Evolutionary conservation across 495 filamentous ascomycete genomes (phyloP), one percentile per base, ranked within the genome.

Genomic region (Parathielavia hyrcaniae): DNA sequence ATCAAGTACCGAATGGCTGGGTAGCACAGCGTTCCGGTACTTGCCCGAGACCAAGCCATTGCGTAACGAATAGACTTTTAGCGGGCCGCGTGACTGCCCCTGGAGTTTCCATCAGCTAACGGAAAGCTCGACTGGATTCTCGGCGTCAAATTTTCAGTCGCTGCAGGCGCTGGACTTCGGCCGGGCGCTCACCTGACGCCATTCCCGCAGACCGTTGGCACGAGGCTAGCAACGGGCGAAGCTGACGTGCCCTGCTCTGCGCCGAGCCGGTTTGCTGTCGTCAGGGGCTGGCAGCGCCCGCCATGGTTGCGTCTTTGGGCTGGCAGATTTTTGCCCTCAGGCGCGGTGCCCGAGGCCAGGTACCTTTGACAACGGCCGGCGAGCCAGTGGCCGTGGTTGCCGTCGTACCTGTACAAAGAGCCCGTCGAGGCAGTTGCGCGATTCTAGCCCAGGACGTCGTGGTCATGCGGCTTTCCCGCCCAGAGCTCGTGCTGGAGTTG

Each of bases 101-200:
- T 55, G 59, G 62, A 61, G 67, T 71, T 69, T 72, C 59, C 54
- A 70, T 72, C 59, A 64, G 66, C 62, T 70, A 72, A 72, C 23
- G 36, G 58, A 63, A 65, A 56, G 64, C 57, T 53, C 51, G 38
- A 54, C 38, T 43, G 35, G 50, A 20, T 20, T 47, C 64, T 67
- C 58, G 67, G 67, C 67, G 60, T 36, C 60, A 63, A 66, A 61
- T 63, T 65, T 64, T 62, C 57, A 60, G 49, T 23, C 53, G n/a
- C 61, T 22, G 57, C 48, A 63, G 54, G 60, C 54, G 60, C 60
- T 59, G 56, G 47, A 49, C 32, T 55, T 41, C 35, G 49, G 49
- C 62, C 53, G 51, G 46, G 40, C 45, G 30, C 41, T 17, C 55
- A 49, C 55, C 61, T 59, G 57, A 59, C 61, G 52, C 52, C 47